phyloP scores from a whole-genome alignment of 345 rosid genomes.

The Stellera chamaejasme region DNA sequence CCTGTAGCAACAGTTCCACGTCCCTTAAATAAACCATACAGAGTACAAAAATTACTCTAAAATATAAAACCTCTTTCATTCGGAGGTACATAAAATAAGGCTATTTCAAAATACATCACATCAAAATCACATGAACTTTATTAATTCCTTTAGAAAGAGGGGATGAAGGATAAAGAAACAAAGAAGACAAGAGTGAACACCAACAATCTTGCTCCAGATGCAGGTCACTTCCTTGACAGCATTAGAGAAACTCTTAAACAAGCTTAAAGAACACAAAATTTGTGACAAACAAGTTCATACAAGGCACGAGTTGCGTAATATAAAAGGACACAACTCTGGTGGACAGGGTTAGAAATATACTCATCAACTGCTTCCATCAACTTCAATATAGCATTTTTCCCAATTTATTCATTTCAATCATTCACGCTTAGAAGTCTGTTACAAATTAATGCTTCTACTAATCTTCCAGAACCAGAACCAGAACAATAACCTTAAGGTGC shows the following conservation, averaged over 20 bases:
- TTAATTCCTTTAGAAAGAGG: not conserved
- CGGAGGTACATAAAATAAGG: no score
- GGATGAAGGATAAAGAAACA: not conserved
- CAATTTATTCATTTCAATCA: conserved; percentile 87
- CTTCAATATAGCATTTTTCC: conserved; percentile 79
- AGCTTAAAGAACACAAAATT: no score
- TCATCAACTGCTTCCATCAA: conserved; percentile 96
- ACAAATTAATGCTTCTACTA: no score
- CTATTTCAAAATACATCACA: no score
- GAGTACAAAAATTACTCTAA: not conserved
- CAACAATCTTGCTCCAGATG: not conserved
- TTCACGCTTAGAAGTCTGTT: no score
- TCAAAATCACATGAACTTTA: no score
- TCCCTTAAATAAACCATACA: conserved; percentile 46
- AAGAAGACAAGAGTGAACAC: not conserved
- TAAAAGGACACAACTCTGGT: conserved; percentile 22
- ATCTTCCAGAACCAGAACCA: no score
- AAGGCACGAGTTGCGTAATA: not conserved
- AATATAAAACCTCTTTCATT: not conserved
- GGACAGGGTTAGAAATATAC: conserved; percentile 93
- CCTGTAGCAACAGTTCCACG: conserved; percentile 99
- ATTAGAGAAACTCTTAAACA: no score
- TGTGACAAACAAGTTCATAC: no score
- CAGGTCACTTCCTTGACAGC: no score
- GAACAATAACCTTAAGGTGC: no score